Evolutionary conservation across 2,329 filamentous ascomycete genomes (phyloP).

Genomic region (Fusarium sp.): DNA sequence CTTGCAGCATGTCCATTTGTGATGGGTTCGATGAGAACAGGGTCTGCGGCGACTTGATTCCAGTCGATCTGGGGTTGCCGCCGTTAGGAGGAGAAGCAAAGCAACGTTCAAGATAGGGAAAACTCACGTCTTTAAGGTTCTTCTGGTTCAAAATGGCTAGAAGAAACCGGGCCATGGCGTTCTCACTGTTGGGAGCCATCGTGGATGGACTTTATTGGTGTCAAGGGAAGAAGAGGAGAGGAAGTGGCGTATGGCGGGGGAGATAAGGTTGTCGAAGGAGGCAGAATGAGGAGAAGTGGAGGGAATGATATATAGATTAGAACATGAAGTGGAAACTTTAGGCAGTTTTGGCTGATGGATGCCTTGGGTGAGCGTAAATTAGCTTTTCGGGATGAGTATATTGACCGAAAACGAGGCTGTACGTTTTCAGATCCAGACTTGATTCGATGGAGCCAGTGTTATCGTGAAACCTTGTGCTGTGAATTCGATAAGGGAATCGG

Average conservation of each 20-base stretch:
- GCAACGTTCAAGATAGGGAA: background rate
- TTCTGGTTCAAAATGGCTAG: slow-evolving; percentile 69
- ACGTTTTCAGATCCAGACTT: background rate
- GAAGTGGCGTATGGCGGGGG: slow-evolving; percentile 3
- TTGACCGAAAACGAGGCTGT: slow-evolving; percentile 11
- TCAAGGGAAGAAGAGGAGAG: background rate
- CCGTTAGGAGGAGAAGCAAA: slow-evolving; percentile 19
- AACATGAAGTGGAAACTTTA: slow-evolving; percentile 21
- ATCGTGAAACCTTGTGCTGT: slow-evolving; percentile 11
- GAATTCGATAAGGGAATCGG: slow-evolving; percentile 5
- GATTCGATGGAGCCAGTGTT: slow-evolving; percentile 17
- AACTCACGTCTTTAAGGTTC: slow-evolving; percentile 66
- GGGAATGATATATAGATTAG: slow-evolving; percentile 29
- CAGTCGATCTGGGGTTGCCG: slow-evolving; percentile 62
- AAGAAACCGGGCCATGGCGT: slow-evolving; percentile 65
- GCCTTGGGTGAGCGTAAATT: slow-evolving; percentile 28
- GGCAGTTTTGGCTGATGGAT: slow-evolving; percentile 34
- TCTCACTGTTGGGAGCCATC: slow-evolving; percentile 66
- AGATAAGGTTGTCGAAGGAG: slow-evolving; percentile 24
- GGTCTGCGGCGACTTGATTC: slow-evolving; percentile 65
- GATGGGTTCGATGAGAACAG: slow-evolving; percentile 62
- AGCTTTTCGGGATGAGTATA: background rate
- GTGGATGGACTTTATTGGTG: slow-evolving; percentile 28
- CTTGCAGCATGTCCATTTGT: slow-evolving; percentile 69
- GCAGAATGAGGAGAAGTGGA: slow-evolving; percentile 23